Evolutionary conservation across 2,329 filamentous ascomycete genomes (phyloP), one percentile per base, ranked within the genome.

Genomic region (Fusarium protoensiforme): DNA sequence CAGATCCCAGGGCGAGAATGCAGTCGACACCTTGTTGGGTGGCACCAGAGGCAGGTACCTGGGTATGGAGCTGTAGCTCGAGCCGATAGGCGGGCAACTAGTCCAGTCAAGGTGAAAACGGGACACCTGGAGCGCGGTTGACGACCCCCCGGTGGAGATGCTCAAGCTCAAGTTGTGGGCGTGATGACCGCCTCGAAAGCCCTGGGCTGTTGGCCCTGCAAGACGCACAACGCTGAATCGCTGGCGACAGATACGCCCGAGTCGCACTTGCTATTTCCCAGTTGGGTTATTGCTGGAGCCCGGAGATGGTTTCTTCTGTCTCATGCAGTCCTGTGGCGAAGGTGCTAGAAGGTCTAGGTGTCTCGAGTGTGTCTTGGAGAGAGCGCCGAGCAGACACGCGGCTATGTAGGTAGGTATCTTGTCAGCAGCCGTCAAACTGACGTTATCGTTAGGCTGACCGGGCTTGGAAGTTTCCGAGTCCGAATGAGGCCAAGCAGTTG

Each of bases 21-120:
- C n/a, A 31, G 18, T 53, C 48, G 29, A 38, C 60, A 72, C 69
- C 61, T 73, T 72, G 69, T 72, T 72, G 66, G 64, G 57, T 53
- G 46, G 46, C 27, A 53, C 46, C 46, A 53, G 13, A 53, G 46
- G 46, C 46, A 53, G 46, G 46, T 31, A 53, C 27, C 46, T 31
- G 18, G 27, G 46, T 46, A 11, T 46, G 43, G 43, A 48, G 46
- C 46, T 31, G 46, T 51, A 51, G 27, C 24, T 51, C 46, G 16
- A 51, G 24, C 41, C 41, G 41, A 46, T 46, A 46, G 41, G 41
- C 41, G 41, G 41, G 41, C 41, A 46, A 27, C 41, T 46, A 46
- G 41, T 24, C 41, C 22, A 27, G 13, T 46, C 22, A 46, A 46
- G 41, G 41, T 46, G 41, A 46, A 24, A 46, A 46, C 41, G 41